Evolutionary conservation across 768 basidiomycete genomes (phyloP), one percentile per base, ranked within the genome.

Genomic region (Ramaria sp.): DNA sequence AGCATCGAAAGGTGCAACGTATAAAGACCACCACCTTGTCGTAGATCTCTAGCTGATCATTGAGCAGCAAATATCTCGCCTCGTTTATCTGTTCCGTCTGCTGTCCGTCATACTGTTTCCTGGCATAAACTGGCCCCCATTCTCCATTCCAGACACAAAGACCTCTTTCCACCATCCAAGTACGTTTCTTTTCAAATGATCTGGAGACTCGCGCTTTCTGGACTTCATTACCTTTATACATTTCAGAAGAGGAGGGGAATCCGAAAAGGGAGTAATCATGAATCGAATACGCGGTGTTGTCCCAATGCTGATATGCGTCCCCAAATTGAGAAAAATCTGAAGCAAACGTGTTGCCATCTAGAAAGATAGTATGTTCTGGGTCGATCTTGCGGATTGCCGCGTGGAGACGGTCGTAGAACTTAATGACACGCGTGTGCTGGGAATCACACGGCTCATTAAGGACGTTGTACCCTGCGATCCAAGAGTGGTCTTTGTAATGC

Each of bases 381-480:
- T 92, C 90, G 51, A 83, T 68, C 24, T 74, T 71, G 41, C 85
- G 82, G 63, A 93, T 88, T 25, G 82, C 83, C 16, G 69, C 70
- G 67, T 88, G 75, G 24, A 88, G 72, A 15, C 78, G 70, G 61
- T 79, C 74, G 68, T 90, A 90, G 69, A 83, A 87, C 6, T 59
- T 64, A 57, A 89, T 62, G 52, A 91, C 67, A 42, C 82, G 72
- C 8, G 71, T 74, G 65, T 87, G 84, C 47, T 78, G 70, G 15
- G 80, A 70, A 63, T 90, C 88, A 2, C 87, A 79, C 32, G 85
- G 82, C 68, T 92, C 88, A 74, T 91, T 93, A 45, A 92, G 71
- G 3, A 82, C 84, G 67, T 91, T 91, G 70, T 87, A 92, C 15
- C 88, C 86, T 2, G 87, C 88, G 56, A 91, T 81, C 88, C 88